A percentile compares a stretch with the other conserved stretches of the same genome.
These are phyloP conservation scores for Sphagnum fallax DNA, from an alignment of 228 moss, liverwort and hornwort genomes.

Conservation along the genomic window DNA sequence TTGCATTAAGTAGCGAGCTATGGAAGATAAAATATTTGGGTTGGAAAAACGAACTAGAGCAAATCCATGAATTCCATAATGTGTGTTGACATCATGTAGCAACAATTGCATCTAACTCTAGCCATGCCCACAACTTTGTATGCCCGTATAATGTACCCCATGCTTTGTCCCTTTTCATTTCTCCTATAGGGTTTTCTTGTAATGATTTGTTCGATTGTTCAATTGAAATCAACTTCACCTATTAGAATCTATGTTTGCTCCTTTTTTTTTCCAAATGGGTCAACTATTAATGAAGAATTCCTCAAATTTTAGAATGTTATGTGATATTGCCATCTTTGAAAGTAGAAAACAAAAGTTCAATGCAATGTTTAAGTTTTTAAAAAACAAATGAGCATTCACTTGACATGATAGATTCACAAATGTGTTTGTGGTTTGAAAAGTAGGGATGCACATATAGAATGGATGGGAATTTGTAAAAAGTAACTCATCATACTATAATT, in stretches of 20 bases:
- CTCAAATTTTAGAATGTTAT: no score
- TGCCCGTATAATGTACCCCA: slow-evolving; percentile 82
- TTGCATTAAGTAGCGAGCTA: slow-evolving; percentile 25
- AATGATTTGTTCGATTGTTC: no score
- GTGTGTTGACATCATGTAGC: slow-evolving; percentile 96
- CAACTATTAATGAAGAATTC: no score
- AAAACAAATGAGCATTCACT: background rate
- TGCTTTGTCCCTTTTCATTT: background rate
- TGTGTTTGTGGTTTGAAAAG: slow-evolving; percentile 9
- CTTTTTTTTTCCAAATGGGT: no score
- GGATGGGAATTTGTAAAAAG: slow-evolving; percentile 84
- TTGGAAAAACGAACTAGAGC: slow-evolving; percentile 69
- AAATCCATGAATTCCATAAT: slow-evolving; percentile 80
- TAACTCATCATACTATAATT: slow-evolving; percentile 74
- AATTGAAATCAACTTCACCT: no score
- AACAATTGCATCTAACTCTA: slow-evolving; percentile 74
- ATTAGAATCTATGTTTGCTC: no score
- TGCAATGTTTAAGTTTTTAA: background rate
- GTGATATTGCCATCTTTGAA: no score
- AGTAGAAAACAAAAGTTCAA: background rate
- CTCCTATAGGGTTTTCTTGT: background rate
- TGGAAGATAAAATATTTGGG: slow-evolving; percentile 74
- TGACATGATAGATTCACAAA: background rate
- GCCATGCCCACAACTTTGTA: slow-evolving; percentile 66
- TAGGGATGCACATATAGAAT: slow-evolving; percentile 95